Percentiles rank a stretch among this genome's conserved stretches.
Conservation (phyloP, 2,329 filamentous ascomycete species). For the Fusarium bulbicola region DNA sequence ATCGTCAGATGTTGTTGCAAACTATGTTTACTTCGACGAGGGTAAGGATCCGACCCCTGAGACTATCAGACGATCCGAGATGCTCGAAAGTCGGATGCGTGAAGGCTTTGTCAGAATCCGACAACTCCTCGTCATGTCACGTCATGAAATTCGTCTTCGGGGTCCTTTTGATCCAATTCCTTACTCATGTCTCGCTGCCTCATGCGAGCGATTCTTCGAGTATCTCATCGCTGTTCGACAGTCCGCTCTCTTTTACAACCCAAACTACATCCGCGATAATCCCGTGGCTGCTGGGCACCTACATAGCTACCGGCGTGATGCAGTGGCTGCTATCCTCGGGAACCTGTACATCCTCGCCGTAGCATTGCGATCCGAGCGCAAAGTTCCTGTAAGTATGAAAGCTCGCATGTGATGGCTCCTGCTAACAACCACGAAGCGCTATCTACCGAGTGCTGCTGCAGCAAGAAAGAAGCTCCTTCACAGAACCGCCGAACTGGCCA, state of each 20-base stretch:
- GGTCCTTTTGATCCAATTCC: constrained; percentile 65
- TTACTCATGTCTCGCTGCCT: constrained; percentile 64
- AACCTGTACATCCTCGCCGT: constrained; percentile 68
- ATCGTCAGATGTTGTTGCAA: constrained; percentile 57
- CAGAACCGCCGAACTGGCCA: constrained; percentile 59
- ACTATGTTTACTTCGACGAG: constrained; percentile 67
- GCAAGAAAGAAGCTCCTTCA: constrained; percentile 62
- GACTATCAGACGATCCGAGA: constrained; percentile 63
- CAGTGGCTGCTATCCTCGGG: constrained; percentile 65
- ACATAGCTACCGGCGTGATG: constrained; percentile 62
- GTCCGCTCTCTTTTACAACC: constrained; percentile 66
- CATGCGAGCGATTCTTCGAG: constrained; percentile 67
- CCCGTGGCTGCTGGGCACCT: constrained; percentile 59
- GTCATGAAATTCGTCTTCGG: constrained; percentile 67
- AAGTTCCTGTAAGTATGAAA: constrained; percentile 55
- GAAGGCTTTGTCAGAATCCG: constrained; percentile 68
- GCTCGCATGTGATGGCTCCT: neutral
- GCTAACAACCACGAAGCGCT: constrained; percentile 49
- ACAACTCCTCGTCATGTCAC: constrained; percentile 64
- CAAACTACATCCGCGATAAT: constrained; percentile 60
- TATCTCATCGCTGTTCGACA: constrained; percentile 67
- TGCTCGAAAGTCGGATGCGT: constrained; percentile 66
- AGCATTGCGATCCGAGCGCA: constrained; percentile 59
- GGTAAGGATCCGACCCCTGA: constrained; percentile 60
- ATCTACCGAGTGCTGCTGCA: constrained; percentile 64